Base-by-base conservation (phyloP, 75 land plant genomes). In the Larix kaempferi region DNA sequence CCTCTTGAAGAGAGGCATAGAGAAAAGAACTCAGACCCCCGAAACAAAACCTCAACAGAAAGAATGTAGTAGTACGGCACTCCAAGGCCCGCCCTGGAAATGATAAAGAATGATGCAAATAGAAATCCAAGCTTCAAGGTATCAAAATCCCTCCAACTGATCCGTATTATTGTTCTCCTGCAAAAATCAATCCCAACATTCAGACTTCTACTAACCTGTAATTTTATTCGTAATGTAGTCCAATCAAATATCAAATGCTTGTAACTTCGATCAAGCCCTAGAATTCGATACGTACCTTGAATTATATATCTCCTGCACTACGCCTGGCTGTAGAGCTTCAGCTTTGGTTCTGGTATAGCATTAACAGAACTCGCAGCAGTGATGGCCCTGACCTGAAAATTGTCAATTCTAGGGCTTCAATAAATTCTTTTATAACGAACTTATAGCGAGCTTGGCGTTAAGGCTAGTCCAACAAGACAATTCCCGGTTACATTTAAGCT, bases 1-100 rank as follows among this genome's bases (percentile, higher is more conserved):
- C 83, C 95, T 85, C 84, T 91, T 95, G 58, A 88, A 79, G 27
- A 95, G 91, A 78, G 98, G 98, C 98, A 95, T 95, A 52, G 59
- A 54, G 77, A 54, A 15, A 76, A 35, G 19, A 35, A 44, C 22
- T 26, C 13, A 7, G 11, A 10, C 16, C 35, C 5, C 33, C 73
- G 25, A 37, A 69, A 7, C n/a, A 39, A 41, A 21, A 21, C 73
- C n/a, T 39, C 22, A 17, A 10, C 0, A 69, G 23, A 8, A 69
- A 49, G 12, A 69, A 41, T 69, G 73, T 39, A 69, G 52, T 41
- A 16, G 21, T 21, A 19, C 22, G n/a, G 23, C 39, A 69, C 73
- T 21, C n/a, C 52, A 67, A 37, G 8, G 21, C 11, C 44, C 2
- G 14, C n/a, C 25, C 52, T 69, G 54, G 3, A 41, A 12, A 69